A percentile compares a stretch with the other conserved stretches of the same genome.
Conservation (phyloP, 768 basidiomycete species). For the Rickenella mellea region DNA sequence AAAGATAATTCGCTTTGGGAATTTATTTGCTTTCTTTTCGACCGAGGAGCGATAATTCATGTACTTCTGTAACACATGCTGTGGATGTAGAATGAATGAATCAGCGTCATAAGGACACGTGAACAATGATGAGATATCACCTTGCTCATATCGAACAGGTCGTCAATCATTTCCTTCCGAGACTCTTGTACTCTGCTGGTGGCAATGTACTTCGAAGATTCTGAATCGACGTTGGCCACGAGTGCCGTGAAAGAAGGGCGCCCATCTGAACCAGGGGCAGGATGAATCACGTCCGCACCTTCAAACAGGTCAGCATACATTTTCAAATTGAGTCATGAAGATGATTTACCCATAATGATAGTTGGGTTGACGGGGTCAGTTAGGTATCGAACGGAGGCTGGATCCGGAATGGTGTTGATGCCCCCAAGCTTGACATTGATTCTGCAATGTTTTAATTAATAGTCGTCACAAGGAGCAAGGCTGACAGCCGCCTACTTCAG, state of each 20-base stretch:
- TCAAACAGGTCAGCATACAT: slow-evolving; percentile 1
- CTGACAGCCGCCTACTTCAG: slow-evolving; percentile 46
- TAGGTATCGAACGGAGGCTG: slow-evolving; percentile 51
- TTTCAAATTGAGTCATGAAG: slow-evolving; percentile 3
- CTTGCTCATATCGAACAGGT: slow-evolving; percentile 55
- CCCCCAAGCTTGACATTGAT: slow-evolving; percentile 82
- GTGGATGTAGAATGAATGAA: slow-evolving; percentile 1
- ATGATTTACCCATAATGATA: slow-evolving; percentile 58
- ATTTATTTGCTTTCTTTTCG: slow-evolving; percentile 36
- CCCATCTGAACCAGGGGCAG: slow-evolving; percentile 69
- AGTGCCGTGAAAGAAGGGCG: slow-evolving; percentile 76
- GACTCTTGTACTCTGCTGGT: slow-evolving; percentile 58
- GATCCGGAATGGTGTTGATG: slow-evolving; percentile 70
- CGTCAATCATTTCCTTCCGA: slow-evolving; percentile 69
- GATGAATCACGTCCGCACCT: slow-evolving; percentile 82
- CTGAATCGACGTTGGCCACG: slow-evolving; percentile 71
- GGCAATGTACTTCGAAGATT: slow-evolving; percentile 60
- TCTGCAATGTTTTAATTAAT: slow-evolving; percentile 24
- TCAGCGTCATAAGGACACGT: neutral
- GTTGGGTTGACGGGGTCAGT: slow-evolving; percentile 68
- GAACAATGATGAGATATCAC: slow-evolving; percentile 20
- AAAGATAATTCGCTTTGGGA: slow-evolving; percentile 68
- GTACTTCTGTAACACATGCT: slow-evolving; percentile 51
- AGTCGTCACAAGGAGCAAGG: neutral
- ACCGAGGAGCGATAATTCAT: slow-evolving; percentile 43